phyloP scores from a whole-genome alignment of 2,329 filamentous ascomycete genomes.

The Didymella segeticola region DNA sequence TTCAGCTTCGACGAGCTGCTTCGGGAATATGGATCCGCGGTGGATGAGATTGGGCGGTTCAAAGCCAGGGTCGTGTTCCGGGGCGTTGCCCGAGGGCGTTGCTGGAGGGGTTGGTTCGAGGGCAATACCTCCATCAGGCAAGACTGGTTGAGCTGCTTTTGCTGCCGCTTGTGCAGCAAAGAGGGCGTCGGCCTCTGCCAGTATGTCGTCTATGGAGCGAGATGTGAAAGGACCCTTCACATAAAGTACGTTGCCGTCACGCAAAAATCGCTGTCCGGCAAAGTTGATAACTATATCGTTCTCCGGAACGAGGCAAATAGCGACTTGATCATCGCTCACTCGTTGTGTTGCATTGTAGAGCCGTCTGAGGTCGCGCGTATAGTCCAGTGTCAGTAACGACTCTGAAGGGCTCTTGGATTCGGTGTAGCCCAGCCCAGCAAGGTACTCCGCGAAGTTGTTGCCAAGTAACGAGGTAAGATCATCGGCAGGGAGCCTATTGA shows the following conservation, averaged over 20 bases:
- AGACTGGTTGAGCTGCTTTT: background rate
- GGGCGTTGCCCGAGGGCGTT: background rate
- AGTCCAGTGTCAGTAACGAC: constrained; percentile 36
- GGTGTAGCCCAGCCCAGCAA: constrained; percentile 20
- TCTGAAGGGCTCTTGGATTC: constrained; percentile 15
- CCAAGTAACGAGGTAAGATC: constrained; percentile 19
- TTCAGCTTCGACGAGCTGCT: constrained; percentile 12
- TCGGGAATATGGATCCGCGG: constrained; percentile 14
- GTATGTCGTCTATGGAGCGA: constrained; percentile 21
- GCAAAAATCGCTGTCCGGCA: constrained; percentile 16
- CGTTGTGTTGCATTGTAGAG: constrained; percentile 23
- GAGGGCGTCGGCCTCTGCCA: constrained; percentile 23
- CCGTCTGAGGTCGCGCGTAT: constrained; percentile 24
- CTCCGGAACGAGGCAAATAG: constrained; percentile 41
- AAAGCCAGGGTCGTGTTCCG: background rate
- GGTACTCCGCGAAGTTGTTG: constrained; percentile 23
- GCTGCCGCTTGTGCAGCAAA: constrained; percentile 14
- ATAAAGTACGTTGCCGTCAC: constrained; percentile 32
- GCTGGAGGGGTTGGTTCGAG: background rate
- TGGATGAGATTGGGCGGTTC: background rate
- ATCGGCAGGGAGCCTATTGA: constrained; percentile 20
- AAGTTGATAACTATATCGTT: constrained; percentile 26
- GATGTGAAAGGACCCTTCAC: constrained; percentile 38
- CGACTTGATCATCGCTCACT: constrained; percentile 26
- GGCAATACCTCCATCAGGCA: background rate